A percentile compares a stretch with the other conserved stretches of the same genome.
Evolutionary conservation across 2,329 filamentous ascomycete genomes (phyloP).

Genomic region (Simplicillium sp.): DNA sequence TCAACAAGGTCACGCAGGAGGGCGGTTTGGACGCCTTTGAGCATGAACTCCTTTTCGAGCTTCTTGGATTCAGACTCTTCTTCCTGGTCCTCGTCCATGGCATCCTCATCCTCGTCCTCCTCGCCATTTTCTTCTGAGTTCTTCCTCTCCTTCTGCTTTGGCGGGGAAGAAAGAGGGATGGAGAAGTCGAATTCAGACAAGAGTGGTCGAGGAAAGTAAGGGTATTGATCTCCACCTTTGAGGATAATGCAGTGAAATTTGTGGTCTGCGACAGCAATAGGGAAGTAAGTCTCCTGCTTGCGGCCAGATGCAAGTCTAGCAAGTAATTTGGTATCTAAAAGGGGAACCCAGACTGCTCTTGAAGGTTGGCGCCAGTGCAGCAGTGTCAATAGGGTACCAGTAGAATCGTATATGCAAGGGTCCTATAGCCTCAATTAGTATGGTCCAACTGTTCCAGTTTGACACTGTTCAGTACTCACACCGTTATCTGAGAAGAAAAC

Average conservation of each 20-base stretch:
- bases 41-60: constrained; percentile 75
- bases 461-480: constrained; percentile 36
- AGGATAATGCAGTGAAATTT: constrained; percentile 99
- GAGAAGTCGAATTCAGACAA: constrained; percentile 91
- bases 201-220: constrained; percentile 83
- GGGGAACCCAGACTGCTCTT: constrained; percentile 82
- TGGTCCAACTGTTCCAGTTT: background rate
- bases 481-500: constrained; percentile 90
- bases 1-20: constrained; percentile 69
- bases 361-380: constrained; percentile 83
- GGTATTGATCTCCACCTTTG: constrained; percentile 87
- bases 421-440: constrained; percentile 43
- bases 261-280: constrained; percentile 81
- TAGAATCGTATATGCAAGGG: constrained; percentile 91
- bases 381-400: constrained; percentile 77
- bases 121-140: constrained; percentile 25
- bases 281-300: constrained; percentile 89
- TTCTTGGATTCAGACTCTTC: constrained; percentile 41
- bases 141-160: constrained; percentile 22
- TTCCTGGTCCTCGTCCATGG: constrained; percentile 22
- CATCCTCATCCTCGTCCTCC: constrained; percentile 21
- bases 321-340: constrained; percentile 81
- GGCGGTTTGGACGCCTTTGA: constrained; percentile 60
- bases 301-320: constrained; percentile 73
- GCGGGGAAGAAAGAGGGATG: constrained; percentile 61